Evolutionary conservation across 1,284 basidiomycete genomes (phyloP).

Genomic region (Irpex sp.): DNA sequence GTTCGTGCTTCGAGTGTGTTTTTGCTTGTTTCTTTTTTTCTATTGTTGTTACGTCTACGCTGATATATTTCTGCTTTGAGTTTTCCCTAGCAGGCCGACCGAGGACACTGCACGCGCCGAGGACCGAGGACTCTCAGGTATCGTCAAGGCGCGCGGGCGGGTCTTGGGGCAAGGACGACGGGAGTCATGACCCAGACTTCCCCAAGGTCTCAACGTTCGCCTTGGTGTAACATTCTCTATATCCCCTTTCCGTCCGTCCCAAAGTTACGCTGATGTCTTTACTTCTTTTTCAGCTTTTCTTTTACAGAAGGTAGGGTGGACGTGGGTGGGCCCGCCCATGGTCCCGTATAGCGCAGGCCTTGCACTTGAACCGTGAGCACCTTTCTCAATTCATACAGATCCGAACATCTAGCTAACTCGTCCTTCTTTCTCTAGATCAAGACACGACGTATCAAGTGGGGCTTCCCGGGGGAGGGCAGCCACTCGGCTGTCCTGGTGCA

Average conservation of each 20-base stretch:
- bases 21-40: neutral
- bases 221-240: neutral
- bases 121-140: neutral
- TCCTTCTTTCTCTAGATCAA: neutral
- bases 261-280: neutral
- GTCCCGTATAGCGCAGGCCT: neutral
- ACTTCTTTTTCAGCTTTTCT: neutral
- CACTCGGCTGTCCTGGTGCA: slow-evolving; percentile 3
- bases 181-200: neutral
- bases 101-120: neutral
- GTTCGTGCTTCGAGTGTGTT: neutral
- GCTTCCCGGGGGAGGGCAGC: slow-evolving; percentile 6
- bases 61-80: neutral
- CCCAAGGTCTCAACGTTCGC: neutral
- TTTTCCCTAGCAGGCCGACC: neutral
- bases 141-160: neutral
- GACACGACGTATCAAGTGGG: neutral
- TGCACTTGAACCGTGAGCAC: neutral
- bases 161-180: neutral
- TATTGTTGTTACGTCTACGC: neutral
- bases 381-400: neutral
- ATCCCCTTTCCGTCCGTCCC: neutral
- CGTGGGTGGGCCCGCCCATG: neutral
- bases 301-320: neutral
- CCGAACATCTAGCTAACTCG: neutral